A percentile compares a stretch with the other conserved stretches of the same genome.
These are phyloP conservation scores for Ilyonectria destructans DNA, from an alignment of 2,329 filamentous ascomycete genomes.

Conservation along the genomic window DNA sequence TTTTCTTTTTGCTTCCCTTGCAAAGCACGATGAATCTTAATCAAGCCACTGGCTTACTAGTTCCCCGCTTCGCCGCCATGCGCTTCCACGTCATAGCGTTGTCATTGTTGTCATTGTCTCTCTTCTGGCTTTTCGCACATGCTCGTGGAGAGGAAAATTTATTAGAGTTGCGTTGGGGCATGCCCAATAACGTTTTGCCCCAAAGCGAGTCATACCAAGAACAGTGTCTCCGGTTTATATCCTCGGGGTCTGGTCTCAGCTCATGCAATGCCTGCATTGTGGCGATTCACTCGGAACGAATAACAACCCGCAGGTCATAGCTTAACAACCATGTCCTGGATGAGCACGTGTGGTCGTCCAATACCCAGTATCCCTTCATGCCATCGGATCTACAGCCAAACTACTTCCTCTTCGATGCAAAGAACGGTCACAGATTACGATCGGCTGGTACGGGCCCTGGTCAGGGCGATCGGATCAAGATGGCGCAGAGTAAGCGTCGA, in stretches of 20 bases:
- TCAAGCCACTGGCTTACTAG: not conserved
- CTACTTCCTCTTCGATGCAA: not conserved
- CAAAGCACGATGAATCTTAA: not conserved
- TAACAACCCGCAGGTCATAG: not conserved
- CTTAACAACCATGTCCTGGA: not conserved
- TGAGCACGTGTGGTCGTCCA: not conserved
- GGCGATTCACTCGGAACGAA: not conserved
- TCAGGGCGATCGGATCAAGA: not conserved
- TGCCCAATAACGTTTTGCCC: too few species aligned
- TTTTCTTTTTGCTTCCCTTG: not conserved
- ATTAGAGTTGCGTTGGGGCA: not conserved
- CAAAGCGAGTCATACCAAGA: too few species aligned
- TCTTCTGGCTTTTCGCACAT: conserved; percentile 10
- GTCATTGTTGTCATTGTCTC: conserved; percentile 11
- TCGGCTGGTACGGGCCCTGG: not conserved
- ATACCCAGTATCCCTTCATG: not conserved
- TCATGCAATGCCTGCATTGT: not conserved
- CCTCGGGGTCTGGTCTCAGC: not conserved
- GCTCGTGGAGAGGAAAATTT: not conserved
- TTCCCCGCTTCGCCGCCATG: not conserved
- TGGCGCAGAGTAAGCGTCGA: not conserved
- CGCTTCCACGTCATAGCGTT: conserved; percentile 17
- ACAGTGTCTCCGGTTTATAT: not conserved
- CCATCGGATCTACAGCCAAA: too few species aligned
- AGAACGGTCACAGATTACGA: not conserved